Conservation (phyloP, 495 filamentous ascomycete genomes). For the Lophiotrema nucula region DNA sequence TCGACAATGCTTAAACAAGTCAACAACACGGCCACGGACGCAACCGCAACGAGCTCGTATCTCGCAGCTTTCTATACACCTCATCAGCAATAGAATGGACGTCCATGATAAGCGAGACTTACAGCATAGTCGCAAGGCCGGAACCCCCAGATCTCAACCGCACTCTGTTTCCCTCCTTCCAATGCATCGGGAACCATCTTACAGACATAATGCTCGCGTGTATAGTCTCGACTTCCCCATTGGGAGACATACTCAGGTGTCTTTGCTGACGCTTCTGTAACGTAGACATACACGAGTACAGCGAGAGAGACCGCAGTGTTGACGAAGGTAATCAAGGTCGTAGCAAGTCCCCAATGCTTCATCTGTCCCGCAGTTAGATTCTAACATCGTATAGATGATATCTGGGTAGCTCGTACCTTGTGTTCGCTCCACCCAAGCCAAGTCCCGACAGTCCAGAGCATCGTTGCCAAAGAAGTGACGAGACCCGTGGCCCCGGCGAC, state of each 20-base stretch:
- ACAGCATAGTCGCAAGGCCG: conserved; percentile 10
- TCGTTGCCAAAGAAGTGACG: not conserved
- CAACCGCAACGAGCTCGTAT: not conserved
- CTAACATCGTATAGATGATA: too few species aligned
- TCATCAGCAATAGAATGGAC: not conserved
- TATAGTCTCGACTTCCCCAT: conserved; percentile 1
- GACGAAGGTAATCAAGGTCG: too few species aligned
- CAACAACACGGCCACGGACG: not conserved
- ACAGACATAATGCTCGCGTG: conserved; percentile 18
- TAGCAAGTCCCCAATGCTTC: too few species aligned
- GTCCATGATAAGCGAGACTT: too few species aligned
- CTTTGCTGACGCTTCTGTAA: not conserved
- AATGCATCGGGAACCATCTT: conserved; percentile 12
- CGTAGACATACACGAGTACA: conserved; percentile 9
- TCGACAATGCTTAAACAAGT: not conserved
- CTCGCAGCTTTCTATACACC: not conserved
- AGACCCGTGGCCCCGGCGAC: not conserved
- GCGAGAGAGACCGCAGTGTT: not conserved
- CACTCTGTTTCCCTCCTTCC: too few species aligned
- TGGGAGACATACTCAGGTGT: conserved; percentile 1
- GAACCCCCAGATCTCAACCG: too few species aligned
- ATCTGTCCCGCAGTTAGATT: too few species aligned
- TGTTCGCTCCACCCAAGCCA: too few species aligned
- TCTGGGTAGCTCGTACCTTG: too few species aligned
- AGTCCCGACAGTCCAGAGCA: not conserved